phyloP scores from a whole-genome alignment of 179 eudicot species.

The Vitellaria paradoxa region DNA sequence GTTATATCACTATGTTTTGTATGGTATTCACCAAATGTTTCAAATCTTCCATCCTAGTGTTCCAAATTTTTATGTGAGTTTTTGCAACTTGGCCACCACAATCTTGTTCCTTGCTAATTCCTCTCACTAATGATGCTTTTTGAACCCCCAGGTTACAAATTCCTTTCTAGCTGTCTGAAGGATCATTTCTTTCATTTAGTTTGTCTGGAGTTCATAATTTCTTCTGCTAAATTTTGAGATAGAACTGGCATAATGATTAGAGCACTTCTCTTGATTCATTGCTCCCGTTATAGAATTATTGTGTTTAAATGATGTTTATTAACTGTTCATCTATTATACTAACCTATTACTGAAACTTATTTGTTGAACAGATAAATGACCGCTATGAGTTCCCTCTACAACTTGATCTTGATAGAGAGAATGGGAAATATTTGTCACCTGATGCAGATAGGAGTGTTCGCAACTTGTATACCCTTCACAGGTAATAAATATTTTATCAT shows the following conservation, averaged over 20 bases:
- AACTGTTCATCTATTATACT: neutral
- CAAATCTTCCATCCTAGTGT: too few relatives aligned
- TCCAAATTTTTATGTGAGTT: too few relatives aligned
- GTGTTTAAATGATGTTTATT: neutral
- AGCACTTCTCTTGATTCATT: neutral
- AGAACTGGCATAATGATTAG: neutral
- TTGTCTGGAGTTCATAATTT: neutral
- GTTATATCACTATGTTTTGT: too few relatives aligned
- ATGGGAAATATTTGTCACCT: conserved; percentile 71
- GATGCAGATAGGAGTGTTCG: conserved; percentile 70
- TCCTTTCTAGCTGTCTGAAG: neutral
- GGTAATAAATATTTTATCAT: conserved; percentile 29
- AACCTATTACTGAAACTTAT: neutral
- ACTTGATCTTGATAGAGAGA: conserved; percentile 76
- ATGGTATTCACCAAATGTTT: too few relatives aligned
- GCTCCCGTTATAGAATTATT: neutral
- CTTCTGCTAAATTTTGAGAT: neutral
- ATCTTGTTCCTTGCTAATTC: neutral
- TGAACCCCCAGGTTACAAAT: neutral
- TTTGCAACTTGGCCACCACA: too few relatives aligned
- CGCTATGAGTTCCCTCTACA: conserved; percentile 80
- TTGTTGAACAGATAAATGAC: conserved; percentile 54
- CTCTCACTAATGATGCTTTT: neutral
- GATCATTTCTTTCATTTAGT: neutral
- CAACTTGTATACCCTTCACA: conserved; percentile 75